A percentile compares a stretch with the other conserved stretches of the same genome.
Conservation (phyloP, 495 filamentous ascomycete species). For the Trichoderma virens region DNA sequence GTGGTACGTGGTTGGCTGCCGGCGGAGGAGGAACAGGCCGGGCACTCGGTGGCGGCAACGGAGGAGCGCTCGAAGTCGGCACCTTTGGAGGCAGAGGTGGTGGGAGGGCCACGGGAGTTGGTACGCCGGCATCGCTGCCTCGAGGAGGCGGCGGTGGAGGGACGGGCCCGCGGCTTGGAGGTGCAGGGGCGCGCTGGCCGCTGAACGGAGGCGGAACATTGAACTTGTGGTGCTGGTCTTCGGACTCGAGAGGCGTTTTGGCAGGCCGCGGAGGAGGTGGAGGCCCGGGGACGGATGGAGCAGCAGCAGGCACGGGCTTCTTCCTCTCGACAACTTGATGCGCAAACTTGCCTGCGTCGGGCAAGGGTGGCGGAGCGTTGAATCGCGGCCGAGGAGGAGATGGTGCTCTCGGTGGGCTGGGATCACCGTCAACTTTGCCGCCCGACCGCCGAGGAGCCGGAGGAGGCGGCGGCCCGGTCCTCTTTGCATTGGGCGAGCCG, state of each 20-base stretch:
- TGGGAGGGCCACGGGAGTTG: constrained; percentile 28
- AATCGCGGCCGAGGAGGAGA: constrained; percentile 54
- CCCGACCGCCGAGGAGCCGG: constrained; percentile 62
- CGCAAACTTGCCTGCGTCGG: constrained; percentile 78
- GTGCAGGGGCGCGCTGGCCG: constrained; percentile 64
- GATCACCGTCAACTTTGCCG: constrained; percentile 36
- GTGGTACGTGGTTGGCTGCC: constrained; percentile 30
- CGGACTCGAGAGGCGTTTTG: constrained; percentile 69
- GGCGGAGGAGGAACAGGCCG: constrained; percentile 36
- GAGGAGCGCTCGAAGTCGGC: constrained; percentile 50
- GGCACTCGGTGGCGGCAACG: constrained; percentile 44
- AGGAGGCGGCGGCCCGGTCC: constrained; percentile 57
- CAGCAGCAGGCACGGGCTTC: constrained; percentile 40
- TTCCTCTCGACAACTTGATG: constrained; percentile 18
- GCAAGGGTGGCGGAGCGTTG: constrained; percentile 73
- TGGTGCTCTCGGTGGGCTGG: constrained; percentile 47
- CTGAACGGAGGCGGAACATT: constrained; percentile 78
- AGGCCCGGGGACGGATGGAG: constrained; percentile 52
- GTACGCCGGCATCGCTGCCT: constrained; percentile 27
- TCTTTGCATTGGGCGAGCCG: constrained; percentile 44
- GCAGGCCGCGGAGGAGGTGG: constrained; percentile 82
- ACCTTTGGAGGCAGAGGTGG: constrained; percentile 70
- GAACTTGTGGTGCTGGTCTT: constrained; percentile 49
- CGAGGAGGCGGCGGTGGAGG: constrained; percentile 60
- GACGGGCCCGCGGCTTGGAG: constrained; percentile 59